Percentiles rank a stretch among this genome's conserved stretches.
Conservation (phyloP, 2,329 filamentous ascomycete genomes). For the Epichloe uncinata region DNA sequence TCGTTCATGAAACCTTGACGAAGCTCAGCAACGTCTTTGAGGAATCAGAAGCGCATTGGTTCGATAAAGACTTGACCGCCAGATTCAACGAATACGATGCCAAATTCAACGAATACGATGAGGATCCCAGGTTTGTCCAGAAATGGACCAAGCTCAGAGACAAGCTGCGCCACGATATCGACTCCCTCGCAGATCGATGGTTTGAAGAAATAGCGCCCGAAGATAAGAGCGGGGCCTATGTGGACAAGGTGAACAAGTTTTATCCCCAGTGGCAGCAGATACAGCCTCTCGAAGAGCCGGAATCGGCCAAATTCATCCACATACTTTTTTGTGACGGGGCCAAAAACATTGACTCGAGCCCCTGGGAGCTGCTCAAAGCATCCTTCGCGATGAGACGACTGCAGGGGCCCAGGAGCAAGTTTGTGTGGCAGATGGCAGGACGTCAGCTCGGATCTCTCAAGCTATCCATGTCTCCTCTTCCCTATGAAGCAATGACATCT, state of each 20-base stretch:
- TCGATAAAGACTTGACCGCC: neutral
- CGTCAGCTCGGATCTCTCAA: constrained; percentile 36
- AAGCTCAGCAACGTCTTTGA: neutral
- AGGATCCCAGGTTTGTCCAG: constrained; percentile 6
- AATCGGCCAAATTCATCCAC: constrained; percentile 13
- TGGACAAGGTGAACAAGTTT: constrained; percentile 18
- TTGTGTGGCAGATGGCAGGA: constrained; percentile 36
- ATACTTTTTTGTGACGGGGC: constrained; percentile 15
- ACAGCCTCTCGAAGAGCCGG: constrained; percentile 17
- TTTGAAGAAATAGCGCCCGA: constrained; percentile 4
- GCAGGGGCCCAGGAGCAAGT: constrained; percentile 11
- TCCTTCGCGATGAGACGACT: constrained; percentile 31
- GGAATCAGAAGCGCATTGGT: neutral
- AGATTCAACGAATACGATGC: too few species aligned
- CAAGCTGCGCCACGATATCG: constrained; percentile 16
- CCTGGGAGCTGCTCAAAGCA: constrained; percentile 38
- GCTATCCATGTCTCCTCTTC: constrained; percentile 12
- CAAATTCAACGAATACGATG: neutral
- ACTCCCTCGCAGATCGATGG: constrained; percentile 21
- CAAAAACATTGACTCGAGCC: constrained; percentile 16
- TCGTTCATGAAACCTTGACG: neutral
- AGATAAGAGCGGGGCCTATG: constrained; percentile 8
- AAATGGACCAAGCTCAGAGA: constrained; percentile 14
- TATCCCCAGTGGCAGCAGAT: constrained; percentile 31
- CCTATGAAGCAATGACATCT: constrained; percentile 20